These are phyloP conservation scores for Podosphaera leucotricha DNA, from an alignment of 2,329 filamentous ascomycete genomes.

Conservation along the genomic window DNA sequence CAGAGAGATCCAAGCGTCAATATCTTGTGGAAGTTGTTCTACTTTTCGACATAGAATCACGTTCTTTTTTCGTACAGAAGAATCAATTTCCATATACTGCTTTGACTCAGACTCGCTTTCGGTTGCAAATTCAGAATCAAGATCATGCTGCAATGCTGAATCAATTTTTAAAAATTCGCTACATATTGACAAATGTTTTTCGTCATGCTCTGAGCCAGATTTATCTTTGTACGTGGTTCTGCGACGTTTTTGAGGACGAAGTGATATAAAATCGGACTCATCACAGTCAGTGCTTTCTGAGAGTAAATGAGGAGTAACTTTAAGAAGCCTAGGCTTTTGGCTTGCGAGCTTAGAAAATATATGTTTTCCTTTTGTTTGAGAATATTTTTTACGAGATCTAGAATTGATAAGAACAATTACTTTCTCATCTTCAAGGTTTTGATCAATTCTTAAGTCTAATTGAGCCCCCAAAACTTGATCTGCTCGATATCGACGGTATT, in stretches of 20 bases:
- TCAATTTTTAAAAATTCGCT: slow-evolving; percentile 30
- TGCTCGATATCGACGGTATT: slow-evolving; percentile 43
- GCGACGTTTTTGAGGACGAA: slow-evolving; percentile 18
- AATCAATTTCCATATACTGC: slow-evolving; percentile 17
- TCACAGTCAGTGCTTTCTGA: slow-evolving; percentile 7
- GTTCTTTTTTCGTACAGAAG: slow-evolving; percentile 28
- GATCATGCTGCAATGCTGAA: slow-evolving; percentile 6
- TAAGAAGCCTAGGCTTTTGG: slow-evolving; percentile 19
- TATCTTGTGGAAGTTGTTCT: slow-evolving; percentile 39
- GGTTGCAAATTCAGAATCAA: slow-evolving; percentile 22
- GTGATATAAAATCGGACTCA: slow-evolving; percentile 24
- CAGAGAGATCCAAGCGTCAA: slow-evolving; percentile 54
- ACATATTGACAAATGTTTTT: slow-evolving; percentile 39
- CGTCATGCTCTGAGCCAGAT: slow-evolving; percentile 23
- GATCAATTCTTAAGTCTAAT: slow-evolving; percentile 39
- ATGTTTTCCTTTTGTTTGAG: slow-evolving; percentile 19
- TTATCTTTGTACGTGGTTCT: slow-evolving; percentile 11
- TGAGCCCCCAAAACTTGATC: slow-evolving; percentile 48
- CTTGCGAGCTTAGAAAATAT: slow-evolving; percentile 22
- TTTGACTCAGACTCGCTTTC: slow-evolving; percentile 19
- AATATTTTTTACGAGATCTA: slow-evolving; percentile 18
- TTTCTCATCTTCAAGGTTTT: slow-evolving; percentile 25
- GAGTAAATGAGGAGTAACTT: slow-evolving; percentile 16
- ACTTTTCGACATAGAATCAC: slow-evolving; percentile 39
- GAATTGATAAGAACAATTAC: slow-evolving; percentile 23